Percentiles rank a stretch among this genome's conserved stretches.
phyloP scores from a whole-genome alignment of 2,329 filamentous ascomycete genomes.

The Stagonosporopsis rhizophila region DNA sequence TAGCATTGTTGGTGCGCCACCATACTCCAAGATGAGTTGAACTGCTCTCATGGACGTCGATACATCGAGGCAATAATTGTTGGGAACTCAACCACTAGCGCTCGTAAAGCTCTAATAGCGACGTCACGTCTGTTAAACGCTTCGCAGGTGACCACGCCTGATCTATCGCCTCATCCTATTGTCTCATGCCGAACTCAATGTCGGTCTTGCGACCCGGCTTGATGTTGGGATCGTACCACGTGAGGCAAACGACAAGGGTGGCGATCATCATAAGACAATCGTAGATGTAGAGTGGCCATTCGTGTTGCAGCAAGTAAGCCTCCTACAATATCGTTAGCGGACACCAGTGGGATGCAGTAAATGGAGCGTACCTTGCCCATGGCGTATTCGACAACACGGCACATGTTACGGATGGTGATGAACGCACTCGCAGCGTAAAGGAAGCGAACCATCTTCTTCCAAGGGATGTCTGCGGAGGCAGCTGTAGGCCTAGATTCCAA shows the following conservation, averaged over 20 bases:
- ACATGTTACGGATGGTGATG: slow-evolving; percentile 57
- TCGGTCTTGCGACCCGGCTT: slow-evolving; percentile 28
- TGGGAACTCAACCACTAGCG: neutral
- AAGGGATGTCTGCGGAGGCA: slow-evolving; percentile 32
- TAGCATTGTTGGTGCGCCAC: no score
- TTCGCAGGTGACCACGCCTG: neutral
- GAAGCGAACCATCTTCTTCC: slow-evolving; percentile 46
- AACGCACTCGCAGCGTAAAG: slow-evolving; percentile 50
- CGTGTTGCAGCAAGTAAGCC: slow-evolving; percentile 34
- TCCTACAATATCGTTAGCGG: slow-evolving; percentile 26
- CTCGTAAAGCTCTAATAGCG: slow-evolving; percentile 18
- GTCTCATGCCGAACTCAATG: slow-evolving; percentile 27
- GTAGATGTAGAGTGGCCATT: slow-evolving; percentile 39
- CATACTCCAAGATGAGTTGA: no score
- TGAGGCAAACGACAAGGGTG: slow-evolving; percentile 32
- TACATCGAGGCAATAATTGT: no score
- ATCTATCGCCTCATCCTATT: slow-evolving; percentile 15
- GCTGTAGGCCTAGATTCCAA: slow-evolving; percentile 47
- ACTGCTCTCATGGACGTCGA: no score
- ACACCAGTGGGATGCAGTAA: no score
- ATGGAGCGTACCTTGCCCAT: slow-evolving; percentile 33
- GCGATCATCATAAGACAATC: slow-evolving; percentile 38
- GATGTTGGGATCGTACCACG: slow-evolving; percentile 39
- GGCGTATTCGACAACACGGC: slow-evolving; percentile 58
- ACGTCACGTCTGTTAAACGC: slow-evolving; percentile 9